Evolutionary conservation across 2,329 filamentous ascomycete species (phyloP), one percentile per base, ranked within the genome.

Genomic region (Fusarium devonianum): DNA sequence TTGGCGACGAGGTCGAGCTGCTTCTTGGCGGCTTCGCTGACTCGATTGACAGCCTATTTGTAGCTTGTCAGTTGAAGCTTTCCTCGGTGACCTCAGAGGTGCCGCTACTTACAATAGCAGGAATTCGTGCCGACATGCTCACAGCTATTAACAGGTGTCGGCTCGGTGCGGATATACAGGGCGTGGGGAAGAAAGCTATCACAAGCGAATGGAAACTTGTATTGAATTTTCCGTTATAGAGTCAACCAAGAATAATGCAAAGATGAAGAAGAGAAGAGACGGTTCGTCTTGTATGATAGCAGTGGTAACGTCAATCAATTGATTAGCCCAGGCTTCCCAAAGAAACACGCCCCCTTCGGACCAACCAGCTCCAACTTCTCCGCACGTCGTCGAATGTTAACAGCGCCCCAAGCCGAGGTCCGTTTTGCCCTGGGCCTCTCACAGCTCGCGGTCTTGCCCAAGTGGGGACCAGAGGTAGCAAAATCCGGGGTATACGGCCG

Each of bases 1-100:
- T 92, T 91, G 78, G 93, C 90, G 62, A 99, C 90, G 59, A 91
- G 70, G 68, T 97, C 92, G 61, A 97, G 78, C 21, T 88, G 90
- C 79, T 89, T 86, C 76, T 88, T 90, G 41, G 92, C 92, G 67
- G 84, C 81, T 52, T 95, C 91, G 75, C 90, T 95, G 62, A 97
- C 90, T 71, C 80, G 78, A 65, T 79, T 67, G 45, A 71, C 67
- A 46, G 76, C 78, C 79, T 82, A 21, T 16, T n/a, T n/a, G 2
- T 4, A 19, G 4, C 3, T 11, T 4, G 33, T 66, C 21, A 66
- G 56, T 33, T 32, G 35, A 14, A 14, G 6, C 3, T 49, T 4
- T 12, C 33, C 14, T 16, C 8, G 1, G 17, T n/a, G 12, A 18
- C 3, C 14, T 30, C 21, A 13, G 13, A 9, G 41, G 21, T 8